Evolutionary conservation across 2,329 filamentous ascomycete species (phyloP), one percentile per base, ranked within the genome.

Genomic region (Trichoderma simmonsii): DNA sequence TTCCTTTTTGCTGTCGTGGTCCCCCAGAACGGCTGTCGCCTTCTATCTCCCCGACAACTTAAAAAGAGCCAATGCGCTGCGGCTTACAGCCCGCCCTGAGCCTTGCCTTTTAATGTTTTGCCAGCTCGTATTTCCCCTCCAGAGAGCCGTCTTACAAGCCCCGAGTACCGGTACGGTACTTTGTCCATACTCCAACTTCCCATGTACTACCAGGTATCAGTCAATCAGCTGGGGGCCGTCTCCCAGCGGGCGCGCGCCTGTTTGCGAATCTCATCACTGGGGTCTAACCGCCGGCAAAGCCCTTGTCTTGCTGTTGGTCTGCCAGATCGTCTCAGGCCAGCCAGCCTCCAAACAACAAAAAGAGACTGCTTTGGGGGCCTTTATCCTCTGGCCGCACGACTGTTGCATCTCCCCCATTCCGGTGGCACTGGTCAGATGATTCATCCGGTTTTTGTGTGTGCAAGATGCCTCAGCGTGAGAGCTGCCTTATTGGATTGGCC

Each of bases 201-300:
- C 48, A 54, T 51, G 48, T 54, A 21, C 43, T 21, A 43, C 39
- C 39, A 43, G 39, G 43, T 51, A 24, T 43, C 39, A 43, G 3
- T 43, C 36, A 43, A 39, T 66, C 21, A n/a, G 36, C 21, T 59
- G 64, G 64, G 64, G 48, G 48, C 11, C 48, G 24, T 59, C 34
- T 67, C 64, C 48, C 63, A 39, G 63, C 48, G 64, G 64, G 51
- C 64, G 64, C 64, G 64, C 64, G 64, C 34, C 51, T 43, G 64
- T 59, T 43, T 18, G 51, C 32, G 24, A 57, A 54, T 54, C 57
- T 59, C 24, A 39, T 59, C 64, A 39, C 64, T 30, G 24, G 64
- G 64, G 57, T 67, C 51, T 67, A 67, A 59, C 64, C 51, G 64
- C 64, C 51, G 34, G 64, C 64, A 57, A 57, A 32, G 39, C 39